phyloP scores from a whole-genome alignment of 768 basidiomycete genomes.

The Trametes cinnabarina region DNA sequence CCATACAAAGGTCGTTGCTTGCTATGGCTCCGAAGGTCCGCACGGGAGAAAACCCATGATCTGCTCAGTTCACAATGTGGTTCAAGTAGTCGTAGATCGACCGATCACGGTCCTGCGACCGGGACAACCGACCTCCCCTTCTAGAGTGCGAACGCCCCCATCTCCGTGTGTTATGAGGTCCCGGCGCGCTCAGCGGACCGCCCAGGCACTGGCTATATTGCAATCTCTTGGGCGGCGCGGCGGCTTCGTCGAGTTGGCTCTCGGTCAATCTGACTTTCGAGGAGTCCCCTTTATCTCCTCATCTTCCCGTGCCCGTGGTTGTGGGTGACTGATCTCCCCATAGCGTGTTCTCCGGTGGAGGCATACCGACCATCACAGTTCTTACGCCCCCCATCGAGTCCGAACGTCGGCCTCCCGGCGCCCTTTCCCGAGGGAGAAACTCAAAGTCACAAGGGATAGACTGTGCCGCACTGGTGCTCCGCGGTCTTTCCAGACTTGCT shows the following conservation, averaged over 20 bases:
- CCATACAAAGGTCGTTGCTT: conserved; percentile 7
- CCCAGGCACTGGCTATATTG: conserved; percentile 6
- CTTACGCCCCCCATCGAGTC: conserved; percentile 5
- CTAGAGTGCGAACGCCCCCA: background rate
- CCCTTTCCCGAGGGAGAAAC: conserved; percentile 14
- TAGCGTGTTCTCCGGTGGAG: conserved; percentile 8
- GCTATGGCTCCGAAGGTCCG: background rate
- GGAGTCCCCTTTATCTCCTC: conserved; percentile 8
- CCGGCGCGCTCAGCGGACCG: conserved; percentile 3
- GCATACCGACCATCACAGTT: conserved; percentile 9
- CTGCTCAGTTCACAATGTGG: background rate
- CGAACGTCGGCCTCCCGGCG: conserved; percentile 9
- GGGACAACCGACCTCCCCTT: background rate
- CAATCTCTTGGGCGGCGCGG: conserved; percentile 5
- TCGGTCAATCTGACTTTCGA: conserved; percentile 6
- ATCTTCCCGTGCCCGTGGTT: conserved; percentile 4
- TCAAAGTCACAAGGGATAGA: conserved; percentile 12
- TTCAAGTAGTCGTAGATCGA: conserved; percentile 7
- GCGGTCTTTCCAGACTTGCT: conserved; percentile 7
- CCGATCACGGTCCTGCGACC: background rate
- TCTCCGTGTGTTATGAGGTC: background rate
- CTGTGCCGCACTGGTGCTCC: background rate
- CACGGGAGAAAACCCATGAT: conserved; percentile 6
- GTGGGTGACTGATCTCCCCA: conserved; percentile 6
- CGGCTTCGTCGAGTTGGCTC: background rate